Conservation (phyloP, 257 asterid species). For the Linderniella brevidens region DNA sequence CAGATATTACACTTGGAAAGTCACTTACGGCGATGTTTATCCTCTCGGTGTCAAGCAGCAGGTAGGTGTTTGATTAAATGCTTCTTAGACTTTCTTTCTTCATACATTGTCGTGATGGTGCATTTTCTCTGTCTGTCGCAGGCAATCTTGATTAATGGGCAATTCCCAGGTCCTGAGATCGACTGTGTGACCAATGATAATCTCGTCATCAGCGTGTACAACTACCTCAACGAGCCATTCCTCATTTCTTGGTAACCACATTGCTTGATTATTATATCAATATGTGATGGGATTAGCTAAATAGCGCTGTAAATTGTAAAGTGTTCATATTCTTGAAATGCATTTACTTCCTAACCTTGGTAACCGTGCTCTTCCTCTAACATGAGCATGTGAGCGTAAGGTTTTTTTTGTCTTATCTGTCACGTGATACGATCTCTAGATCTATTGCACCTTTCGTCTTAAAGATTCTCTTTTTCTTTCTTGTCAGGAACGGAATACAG, state of each 20-base stretch:
- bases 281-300: neutral
- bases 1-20: conserved; percentile 65
- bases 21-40: conserved; percentile 64
- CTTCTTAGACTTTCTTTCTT: too few species aligned
- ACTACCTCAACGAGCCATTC: conserved; percentile 85
- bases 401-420: too few species aligned
- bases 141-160: conserved; percentile 91
- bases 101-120: too few species aligned
- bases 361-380: too few species aligned
- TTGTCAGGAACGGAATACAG: conserved; percentile 75
- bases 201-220: conserved; percentile 73
- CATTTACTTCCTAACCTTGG: conserved; percentile 1
- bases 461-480: neutral
- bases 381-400: too few species aligned
- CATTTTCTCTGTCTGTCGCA: conserved; percentile 14
- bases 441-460: too few species aligned
- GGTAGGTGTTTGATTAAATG: conserved; percentile 18
- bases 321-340: too few species aligned
- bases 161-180: conserved; percentile 95
- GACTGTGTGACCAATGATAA: conserved; percentile 89
- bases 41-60: conserved; percentile 81
- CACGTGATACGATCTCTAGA: too few species aligned
- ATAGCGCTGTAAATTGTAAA: too few species aligned
- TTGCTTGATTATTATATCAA: neutral
- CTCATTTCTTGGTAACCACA: conserved; percentile 66